A percentile compares a stretch with the other conserved stretches of the same genome.
These are phyloP conservation scores for Pseudotsuga menziesii DNA, from an alignment of 75 land plant genomes.

Conservation along the genomic window DNA sequence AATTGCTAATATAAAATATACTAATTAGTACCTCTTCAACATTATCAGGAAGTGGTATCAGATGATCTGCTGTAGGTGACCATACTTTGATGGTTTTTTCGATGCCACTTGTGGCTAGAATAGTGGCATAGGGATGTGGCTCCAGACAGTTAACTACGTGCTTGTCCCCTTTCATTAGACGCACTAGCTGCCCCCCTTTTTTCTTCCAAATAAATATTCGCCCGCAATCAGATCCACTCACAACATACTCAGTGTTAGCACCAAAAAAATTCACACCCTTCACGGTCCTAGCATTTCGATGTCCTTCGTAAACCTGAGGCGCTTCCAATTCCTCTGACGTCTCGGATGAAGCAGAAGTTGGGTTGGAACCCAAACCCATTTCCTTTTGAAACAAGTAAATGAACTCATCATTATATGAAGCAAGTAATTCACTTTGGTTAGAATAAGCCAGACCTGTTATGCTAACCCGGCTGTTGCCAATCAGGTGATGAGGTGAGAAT, in stretches of 20 bases:
- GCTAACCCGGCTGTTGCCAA: conserved; percentile 61
- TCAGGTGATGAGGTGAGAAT: conserved; percentile 75
- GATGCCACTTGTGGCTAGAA: conserved; percentile 94
- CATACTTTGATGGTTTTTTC: conserved; percentile 82
- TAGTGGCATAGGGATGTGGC: conserved; percentile 66
- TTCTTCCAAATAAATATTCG: conserved; percentile 93
- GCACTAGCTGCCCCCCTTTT: conserved; percentile 71
- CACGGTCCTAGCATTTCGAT: conserved; percentile 73
- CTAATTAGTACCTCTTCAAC: conserved; percentile 47
- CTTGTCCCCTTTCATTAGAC: conserved; percentile 77
- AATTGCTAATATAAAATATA: not conserved
- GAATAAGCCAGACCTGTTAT: conserved; percentile 94
- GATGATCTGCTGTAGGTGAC: conserved; percentile 61
- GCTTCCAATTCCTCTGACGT: conserved; percentile 9
- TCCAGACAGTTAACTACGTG: conserved; percentile 87
- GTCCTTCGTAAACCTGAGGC: conserved; percentile 84
- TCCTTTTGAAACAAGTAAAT: conserved; percentile 78
- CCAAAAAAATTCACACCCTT: conserved; percentile 96
- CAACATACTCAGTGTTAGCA: conserved; percentile 82
- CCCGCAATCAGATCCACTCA: conserved; percentile 97
- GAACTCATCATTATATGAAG: conserved; percentile 84
- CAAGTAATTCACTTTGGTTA: conserved; percentile 81
- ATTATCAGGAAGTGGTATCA: conserved; percentile 45
- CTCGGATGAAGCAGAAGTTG: conserved; percentile 13
- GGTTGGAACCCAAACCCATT: conserved; percentile 75